Percentiles rank a stretch among this genome's conserved stretches.
Conservation (phyloP, 2,329 filamentous ascomycete species). For the Epichloe elymi region DNA sequence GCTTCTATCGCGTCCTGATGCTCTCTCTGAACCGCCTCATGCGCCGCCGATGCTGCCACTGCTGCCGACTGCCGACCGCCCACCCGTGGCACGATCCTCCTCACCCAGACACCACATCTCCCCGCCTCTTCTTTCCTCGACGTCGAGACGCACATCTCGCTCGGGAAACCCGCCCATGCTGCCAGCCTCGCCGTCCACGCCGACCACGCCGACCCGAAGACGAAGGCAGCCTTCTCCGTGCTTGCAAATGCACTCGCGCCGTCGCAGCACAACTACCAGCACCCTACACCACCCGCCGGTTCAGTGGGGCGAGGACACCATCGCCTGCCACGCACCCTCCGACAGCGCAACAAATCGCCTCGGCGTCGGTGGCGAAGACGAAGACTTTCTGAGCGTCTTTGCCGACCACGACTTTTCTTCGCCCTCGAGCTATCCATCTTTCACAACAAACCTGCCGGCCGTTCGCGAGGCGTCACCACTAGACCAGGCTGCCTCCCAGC, state of each 20-base stretch:
- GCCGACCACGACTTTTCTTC: conserved; percentile 21
- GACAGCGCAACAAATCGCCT: not conserved
- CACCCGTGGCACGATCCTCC: conserved; percentile 8
- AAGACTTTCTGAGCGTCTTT: conserved; percentile 15
- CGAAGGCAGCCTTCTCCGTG: not conserved
- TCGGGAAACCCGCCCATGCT: not conserved
- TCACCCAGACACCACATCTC: conserved; percentile 6
- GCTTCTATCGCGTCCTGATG: not conserved
- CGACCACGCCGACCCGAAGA: not conserved
- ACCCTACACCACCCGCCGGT: not conserved
- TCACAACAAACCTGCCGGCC: conserved; percentile 7
- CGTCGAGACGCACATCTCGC: not conserved
- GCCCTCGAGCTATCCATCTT: conserved; percentile 22
- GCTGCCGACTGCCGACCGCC: conserved; percentile 3
- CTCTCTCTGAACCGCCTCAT: not conserved
- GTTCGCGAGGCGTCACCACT: not conserved
- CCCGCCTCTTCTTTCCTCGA: not conserved
- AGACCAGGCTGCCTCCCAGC: conserved; percentile 3
- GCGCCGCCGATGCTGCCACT: conserved; percentile 4
- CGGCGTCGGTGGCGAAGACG: conserved; percentile 7
- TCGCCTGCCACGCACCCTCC: not conserved
- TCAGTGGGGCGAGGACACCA: conserved; percentile 7
- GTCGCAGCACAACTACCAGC: not conserved
- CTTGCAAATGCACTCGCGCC: not conserved
- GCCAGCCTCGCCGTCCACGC: not conserved